phyloP scores from a whole-genome alignment of 805 yeast species.

The Ogataea nakhonphanomensis region DNA sequence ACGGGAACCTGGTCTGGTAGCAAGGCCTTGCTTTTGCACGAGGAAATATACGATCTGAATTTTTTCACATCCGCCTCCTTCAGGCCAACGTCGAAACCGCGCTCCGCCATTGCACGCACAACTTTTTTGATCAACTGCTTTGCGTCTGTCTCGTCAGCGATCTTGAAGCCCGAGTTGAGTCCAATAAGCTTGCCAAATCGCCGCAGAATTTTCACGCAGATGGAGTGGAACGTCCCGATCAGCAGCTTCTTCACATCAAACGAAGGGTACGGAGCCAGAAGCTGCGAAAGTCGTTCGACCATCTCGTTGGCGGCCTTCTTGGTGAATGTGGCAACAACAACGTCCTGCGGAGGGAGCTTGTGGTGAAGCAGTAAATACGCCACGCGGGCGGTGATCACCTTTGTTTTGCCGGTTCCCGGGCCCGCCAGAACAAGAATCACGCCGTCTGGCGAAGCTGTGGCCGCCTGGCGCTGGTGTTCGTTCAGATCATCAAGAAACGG shows the following conservation, averaged over 20 bases:
- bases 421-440: conserved; percentile 55
- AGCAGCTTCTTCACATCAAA: conserved; percentile 43
- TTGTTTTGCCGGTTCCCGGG: conserved; percentile 76
- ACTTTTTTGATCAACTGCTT: conserved; percentile 43
- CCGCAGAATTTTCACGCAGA: conserved; percentile 61
- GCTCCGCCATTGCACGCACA: conserved; percentile 8
- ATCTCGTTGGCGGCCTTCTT: conserved; percentile 89
- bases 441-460: conserved; percentile 36
- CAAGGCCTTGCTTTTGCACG: conserved; percentile 51
- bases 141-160: conserved; percentile 67
- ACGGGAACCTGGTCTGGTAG: conserved; percentile 36
- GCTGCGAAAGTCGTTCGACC: conserved; percentile 50
- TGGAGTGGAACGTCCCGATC: conserved; percentile 89
- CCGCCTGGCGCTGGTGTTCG: conserved; percentile 41
- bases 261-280: conserved; percentile 33
- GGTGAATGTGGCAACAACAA: conserved; percentile 90
- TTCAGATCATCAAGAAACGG: conserved; percentile 33
- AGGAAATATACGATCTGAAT: conserved; percentile 47
- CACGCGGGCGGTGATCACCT: conserved; percentile 75
- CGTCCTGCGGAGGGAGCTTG: conserved; percentile 52
- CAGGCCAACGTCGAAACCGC: conserved; percentile 14
- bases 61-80: conserved; percentile 40
- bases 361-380: conserved; percentile 58
- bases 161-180: conserved; percentile 38
- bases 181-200: conserved; percentile 53